Percentiles rank a stretch among this genome's conserved stretches.
Evolutionary conservation across 768 basidiomycete genomes (phyloP).

Genomic region (Tricholoma sp.): DNA sequence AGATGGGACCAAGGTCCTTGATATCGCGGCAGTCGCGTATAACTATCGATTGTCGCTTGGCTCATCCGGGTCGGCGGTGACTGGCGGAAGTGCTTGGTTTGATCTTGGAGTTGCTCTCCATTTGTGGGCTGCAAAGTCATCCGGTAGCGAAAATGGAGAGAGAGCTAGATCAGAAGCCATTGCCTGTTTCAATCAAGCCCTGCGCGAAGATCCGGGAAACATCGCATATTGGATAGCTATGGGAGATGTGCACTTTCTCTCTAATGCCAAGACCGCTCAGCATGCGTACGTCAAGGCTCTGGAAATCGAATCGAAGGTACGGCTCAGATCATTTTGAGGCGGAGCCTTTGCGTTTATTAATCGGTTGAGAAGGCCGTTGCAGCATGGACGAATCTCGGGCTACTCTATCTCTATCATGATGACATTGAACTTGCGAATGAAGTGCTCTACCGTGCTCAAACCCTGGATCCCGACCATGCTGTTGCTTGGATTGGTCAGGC

Average conservation of each 20-base stretch:
- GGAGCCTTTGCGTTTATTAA: constrained; percentile 2
- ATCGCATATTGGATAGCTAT: constrained; percentile 78
- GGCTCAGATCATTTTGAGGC: neutral
- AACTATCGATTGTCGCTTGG: constrained; percentile 57
- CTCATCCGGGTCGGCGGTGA: constrained; percentile 41
- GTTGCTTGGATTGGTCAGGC: constrained; percentile 90
- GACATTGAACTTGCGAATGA: constrained; percentile 84
- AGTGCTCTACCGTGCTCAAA: constrained; percentile 82
- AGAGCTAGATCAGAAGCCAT: constrained; percentile 37
- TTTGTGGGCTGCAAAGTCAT: constrained; percentile 33
- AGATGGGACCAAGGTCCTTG: constrained; percentile 34
- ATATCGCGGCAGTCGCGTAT: constrained; percentile 54
- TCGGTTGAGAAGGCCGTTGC: constrained; percentile 47
- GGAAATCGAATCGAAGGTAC: constrained; percentile 79
- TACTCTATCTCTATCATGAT: constrained; percentile 75
- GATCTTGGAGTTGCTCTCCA: constrained; percentile 68
- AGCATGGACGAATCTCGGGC: constrained; percentile 84
- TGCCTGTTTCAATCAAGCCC: constrained; percentile 59
- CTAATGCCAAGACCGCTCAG: constrained; percentile 72
- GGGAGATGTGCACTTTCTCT: constrained; percentile 64
- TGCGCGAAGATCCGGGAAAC: constrained; percentile 69
- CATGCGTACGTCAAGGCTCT: constrained; percentile 89
- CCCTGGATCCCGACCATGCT: constrained; percentile 85
- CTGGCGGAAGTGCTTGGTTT: constrained; percentile 57
- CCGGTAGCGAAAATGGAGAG: constrained; percentile 25